Conservation (phyloP, 2,329 filamentous ascomycete species). For the Ceratocystiopsis sp. region DNA sequence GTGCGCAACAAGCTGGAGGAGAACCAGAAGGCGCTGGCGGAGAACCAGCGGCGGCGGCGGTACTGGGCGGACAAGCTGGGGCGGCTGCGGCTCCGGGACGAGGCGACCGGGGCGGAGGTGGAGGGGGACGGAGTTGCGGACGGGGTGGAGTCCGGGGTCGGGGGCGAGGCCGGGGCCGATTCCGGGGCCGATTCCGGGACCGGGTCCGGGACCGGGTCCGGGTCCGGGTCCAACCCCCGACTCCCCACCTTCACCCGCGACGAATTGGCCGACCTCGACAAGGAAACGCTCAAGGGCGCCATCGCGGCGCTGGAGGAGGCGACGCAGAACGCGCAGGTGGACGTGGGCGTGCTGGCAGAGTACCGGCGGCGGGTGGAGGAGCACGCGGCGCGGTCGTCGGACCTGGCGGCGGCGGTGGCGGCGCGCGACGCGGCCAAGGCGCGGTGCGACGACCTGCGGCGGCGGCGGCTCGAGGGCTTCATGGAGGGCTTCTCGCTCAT, state of each 20-base stretch:
- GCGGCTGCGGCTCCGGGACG: conserved; percentile 67
- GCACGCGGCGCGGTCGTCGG: conserved; percentile 40
- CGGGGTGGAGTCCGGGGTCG: not conserved
- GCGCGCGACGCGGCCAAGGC: conserved; percentile 79
- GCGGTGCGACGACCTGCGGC: conserved; percentile 79
- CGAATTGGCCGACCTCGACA: conserved; percentile 49
- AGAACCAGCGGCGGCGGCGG: conserved; percentile 68
- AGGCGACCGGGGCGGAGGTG: conserved; percentile 5
- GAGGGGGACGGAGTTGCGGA: not conserved
- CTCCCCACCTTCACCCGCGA: conserved; percentile 50
- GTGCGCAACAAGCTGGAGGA: conserved; percentile 98
- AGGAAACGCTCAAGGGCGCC: conserved; percentile 41
- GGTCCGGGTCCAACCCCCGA: too few species aligned
- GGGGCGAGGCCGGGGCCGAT: conserved; percentile 11
- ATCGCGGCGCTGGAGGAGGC: conserved; percentile 47
- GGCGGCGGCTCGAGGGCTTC: conserved; percentile 83
- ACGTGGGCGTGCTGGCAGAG: conserved; percentile 54
- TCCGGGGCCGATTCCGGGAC: too few species aligned
- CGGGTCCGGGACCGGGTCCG: too few species aligned
- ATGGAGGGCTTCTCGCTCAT: conserved; percentile 96
- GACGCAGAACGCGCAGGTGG: conserved; percentile 73
- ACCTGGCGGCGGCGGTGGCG: conserved; percentile 61
- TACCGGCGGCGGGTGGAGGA: conserved; percentile 23
- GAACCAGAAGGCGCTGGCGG: conserved; percentile 71
- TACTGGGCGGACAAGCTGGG: conserved; percentile 84